Base-by-base conservation (phyloP, 108 stramenopile genomes). In the Skeletonema grethae region DNA sequence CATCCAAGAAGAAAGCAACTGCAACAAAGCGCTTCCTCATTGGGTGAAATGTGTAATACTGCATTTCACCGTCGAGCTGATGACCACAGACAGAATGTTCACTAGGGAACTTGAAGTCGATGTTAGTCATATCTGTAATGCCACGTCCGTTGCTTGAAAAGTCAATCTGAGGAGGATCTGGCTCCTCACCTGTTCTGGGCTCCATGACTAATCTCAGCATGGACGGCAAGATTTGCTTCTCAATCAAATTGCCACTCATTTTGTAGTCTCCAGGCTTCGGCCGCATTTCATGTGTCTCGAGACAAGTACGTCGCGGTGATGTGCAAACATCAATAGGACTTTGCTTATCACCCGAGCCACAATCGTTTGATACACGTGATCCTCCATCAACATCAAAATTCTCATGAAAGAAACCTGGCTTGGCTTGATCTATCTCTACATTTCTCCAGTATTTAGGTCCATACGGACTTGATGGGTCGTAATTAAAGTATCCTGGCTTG, bases 41-140 rank as follows among this genome's bases (percentile, higher is more conserved):
- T 4, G 83, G 80, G 68, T 89, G 81, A 29, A 88, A 73, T 38
- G 87, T 83, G 61, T 78, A 89, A 13, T 92, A 85, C 68, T 95
- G 93, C 84, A 90, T 89, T 43, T 95, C 93, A 20, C 79, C 93
- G 65, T 90, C 93, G 72, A 86, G 92, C 15, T 62, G 43, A 58
- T 83, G 63, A 12, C 90, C 90, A 64, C 84, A 76, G 18, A 95
- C 84, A 12, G 74, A 73, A 55, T 95, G 93, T 73, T 95, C 93
- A 0, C 80, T 56, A 22, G 93, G 93, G 38, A 95, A 78, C 56
- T 95, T 95, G 72, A 95, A 89, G 79, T 95, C 93, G n/a, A 90
- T 80, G 61, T 95, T 80, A 16, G 72, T 73, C 79, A 80, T 80
- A 46, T 90, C 88, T 11, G 85, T 79, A 69, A 78, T 79, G 12